Evolutionary conservation across 1,284 basidiomycete genomes (phyloP).

Genomic region (Ustilago bromivora): DNA sequence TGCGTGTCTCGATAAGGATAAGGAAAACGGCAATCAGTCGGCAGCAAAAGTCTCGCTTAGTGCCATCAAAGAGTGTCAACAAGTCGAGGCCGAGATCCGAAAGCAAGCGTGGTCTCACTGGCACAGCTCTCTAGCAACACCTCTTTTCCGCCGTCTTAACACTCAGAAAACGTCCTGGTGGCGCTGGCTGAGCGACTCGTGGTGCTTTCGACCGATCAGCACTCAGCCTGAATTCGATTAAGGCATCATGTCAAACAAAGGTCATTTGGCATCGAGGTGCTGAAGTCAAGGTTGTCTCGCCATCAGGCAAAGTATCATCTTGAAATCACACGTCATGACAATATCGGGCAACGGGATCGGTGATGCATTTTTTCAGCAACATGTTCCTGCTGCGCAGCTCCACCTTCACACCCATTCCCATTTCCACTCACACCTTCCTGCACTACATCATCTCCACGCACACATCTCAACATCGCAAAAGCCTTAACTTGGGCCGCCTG

Average conservation of each 20-base stretch:
- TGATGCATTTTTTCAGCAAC: background rate
- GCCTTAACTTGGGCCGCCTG: background rate
- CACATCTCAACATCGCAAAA: background rate
- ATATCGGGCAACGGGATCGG: background rate
- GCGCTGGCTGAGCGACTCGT: no score
- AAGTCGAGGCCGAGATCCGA: background rate
- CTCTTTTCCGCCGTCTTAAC: background rate
- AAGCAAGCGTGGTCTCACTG: constrained; percentile 8
- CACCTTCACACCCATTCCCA: background rate
- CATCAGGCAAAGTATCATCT: no score
- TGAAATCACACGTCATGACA: no score
- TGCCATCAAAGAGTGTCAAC: background rate
- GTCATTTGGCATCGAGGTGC: no score
- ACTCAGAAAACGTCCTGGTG: background rate
- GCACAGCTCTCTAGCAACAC: background rate
- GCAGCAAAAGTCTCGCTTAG: constrained; percentile 3
- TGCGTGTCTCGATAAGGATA: constrained; percentile 6
- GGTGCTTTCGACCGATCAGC: no score
- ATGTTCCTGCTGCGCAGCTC: constrained; percentile 3
- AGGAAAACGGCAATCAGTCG: background rate
- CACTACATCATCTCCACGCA: background rate
- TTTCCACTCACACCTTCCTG: background rate
- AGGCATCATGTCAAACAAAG: no score
- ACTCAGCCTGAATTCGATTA: no score
- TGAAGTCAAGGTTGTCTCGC: no score